A percentile compares a stretch with the other conserved stretches of the same genome.
Evolutionary conservation across 1,284 basidiomycete genomes (phyloP).

Genomic region (Sanguinoderma infundibulare): DNA sequence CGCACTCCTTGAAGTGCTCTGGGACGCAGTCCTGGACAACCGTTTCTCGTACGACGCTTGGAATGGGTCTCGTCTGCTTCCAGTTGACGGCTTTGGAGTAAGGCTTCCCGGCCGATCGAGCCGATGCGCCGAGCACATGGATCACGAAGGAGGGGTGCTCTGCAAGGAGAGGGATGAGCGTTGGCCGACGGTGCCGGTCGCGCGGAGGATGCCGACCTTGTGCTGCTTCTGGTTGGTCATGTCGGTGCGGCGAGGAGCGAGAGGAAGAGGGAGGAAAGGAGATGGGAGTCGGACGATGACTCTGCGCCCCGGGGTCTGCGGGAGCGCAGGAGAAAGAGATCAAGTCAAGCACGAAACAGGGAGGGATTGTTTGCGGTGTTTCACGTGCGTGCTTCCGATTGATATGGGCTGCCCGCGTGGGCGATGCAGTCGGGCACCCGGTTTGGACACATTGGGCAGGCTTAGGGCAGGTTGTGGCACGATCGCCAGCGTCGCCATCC

Average conservation of each 20-base stretch:
- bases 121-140: slow-evolving; percentile 88
- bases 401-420: slow-evolving; percentile 27
- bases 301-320: slow-evolving; percentile 8
- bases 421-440: no score
- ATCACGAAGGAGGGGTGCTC: slow-evolving; percentile 92
- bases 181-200: slow-evolving; percentile 96
- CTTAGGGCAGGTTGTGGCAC: no score
- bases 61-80: slow-evolving; percentile 90
- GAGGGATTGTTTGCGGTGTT: no score
- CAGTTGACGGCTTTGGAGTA: slow-evolving; percentile 85
- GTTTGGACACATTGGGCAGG: no score
- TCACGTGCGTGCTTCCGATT: slow-evolving; percentile 24
- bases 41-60: slow-evolving; percentile 68
- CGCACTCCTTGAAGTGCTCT: slow-evolving; percentile 81
- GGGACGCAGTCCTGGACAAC: slow-evolving; percentile 83
- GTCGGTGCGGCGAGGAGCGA: slow-evolving; percentile 4
- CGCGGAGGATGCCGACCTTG: slow-evolving; percentile 93
- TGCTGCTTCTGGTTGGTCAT: slow-evolving; percentile 45
- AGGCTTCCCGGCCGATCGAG: slow-evolving; percentile 85
- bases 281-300: slow-evolving; percentile 5
- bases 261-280: neutral
- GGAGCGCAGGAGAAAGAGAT: neutral
- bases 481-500: no score
- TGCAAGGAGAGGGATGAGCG: slow-evolving; percentile 89
- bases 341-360: slow-evolving; percentile 4